Evolutionary conservation across 2,329 filamentous ascomycete genomes (phyloP), one percentile per base, ranked within the genome.

Genomic region (Clonostachys chloroleuca): DNA sequence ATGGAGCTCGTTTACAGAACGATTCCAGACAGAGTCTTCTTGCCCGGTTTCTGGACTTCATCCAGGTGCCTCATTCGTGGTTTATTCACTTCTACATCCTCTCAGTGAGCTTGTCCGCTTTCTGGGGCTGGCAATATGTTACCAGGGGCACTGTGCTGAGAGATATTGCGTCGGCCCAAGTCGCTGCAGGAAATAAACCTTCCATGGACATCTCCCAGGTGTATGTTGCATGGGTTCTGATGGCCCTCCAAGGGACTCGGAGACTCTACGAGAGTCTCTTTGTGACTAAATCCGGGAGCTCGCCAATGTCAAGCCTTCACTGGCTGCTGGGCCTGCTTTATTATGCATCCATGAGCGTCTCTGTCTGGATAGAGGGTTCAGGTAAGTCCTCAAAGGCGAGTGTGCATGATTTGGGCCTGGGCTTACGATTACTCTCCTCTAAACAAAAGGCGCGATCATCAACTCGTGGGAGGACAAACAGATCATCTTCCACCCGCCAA

Each of bases 11-110:
- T 34, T 44, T 62, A 55, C 49, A 55, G 59, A 33, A 34, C 16
- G 14, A 17, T 10, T 24, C 35, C 36, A 40, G 46, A n/a, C 30
- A 45, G 14, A 54, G 48, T 6, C 39, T 66, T 33, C 46, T 73
- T 39, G 55, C 58, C 45, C 55, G 56, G 45, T 40, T 70, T 34
- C 55, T 59, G 18, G 50, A 58, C 40, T 53, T 53, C 44, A 67
- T 68, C 54, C 80, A 81, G 60, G 86, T 96, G 35, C 91, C 92
- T 18, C 94, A 97, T 68, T 79, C 79, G 51, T 97, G 89, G 84
- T 97, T 97, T 65, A 78, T 77, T 40, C 87, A 94, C 56, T 97
- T 96, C 69, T 97, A 99, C 64, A 60, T 87, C 46, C 63, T 83
- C 35, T 92, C 89, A 5, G 68, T 91, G 5, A 60, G 71, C 3